Conservation (phyloP, 208 protist genomes). For the Trichomonas vaginalis region DNA sequence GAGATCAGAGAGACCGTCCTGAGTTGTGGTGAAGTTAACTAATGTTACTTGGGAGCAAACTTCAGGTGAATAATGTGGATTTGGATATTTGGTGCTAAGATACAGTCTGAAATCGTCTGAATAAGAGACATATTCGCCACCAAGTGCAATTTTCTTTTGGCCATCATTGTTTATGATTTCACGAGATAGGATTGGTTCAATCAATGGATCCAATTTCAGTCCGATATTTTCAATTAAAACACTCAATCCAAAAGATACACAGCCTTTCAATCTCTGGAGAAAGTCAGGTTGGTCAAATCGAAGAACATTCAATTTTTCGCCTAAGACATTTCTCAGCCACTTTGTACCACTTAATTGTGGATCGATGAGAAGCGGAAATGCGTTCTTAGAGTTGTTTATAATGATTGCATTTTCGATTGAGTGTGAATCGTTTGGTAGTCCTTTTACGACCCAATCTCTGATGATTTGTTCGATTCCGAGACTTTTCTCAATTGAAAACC, state of each 20-base stretch:
- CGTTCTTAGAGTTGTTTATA: slow-evolving; percentile 53
- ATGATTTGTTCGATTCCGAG: slow-evolving; percentile 60
- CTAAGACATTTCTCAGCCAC: slow-evolving; percentile 80
- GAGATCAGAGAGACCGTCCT: slow-evolving; percentile 87
- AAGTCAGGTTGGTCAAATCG: slow-evolving; percentile 59
- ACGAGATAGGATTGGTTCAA: slow-evolving; percentile 77
- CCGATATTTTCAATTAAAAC: slow-evolving; percentile 77
- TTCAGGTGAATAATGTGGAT: slow-evolving; percentile 90
- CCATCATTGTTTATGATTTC: slow-evolving; percentile 71
- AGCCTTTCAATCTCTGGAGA: slow-evolving; percentile 48
- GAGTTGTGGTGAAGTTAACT: slow-evolving; percentile 95
- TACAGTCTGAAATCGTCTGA: slow-evolving; percentile 78
- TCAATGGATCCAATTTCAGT: slow-evolving; percentile 83
- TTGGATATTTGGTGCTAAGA: slow-evolving; percentile 87
- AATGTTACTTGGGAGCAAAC: slow-evolving; percentile 86
- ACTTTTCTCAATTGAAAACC: slow-evolving; percentile 66
- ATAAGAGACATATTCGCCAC: slow-evolving; percentile 27
- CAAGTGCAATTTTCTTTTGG: background rate
- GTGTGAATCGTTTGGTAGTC: slow-evolving; percentile 77
- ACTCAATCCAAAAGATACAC: slow-evolving; percentile 41
- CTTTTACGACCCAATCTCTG: slow-evolving; percentile 85
- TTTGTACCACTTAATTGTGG: slow-evolving; percentile 86
- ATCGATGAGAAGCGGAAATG: slow-evolving; percentile 92
- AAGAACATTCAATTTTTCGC: slow-evolving; percentile 66
- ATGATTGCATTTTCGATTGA: slow-evolving; percentile 89